phyloP scores from a whole-genome alignment of 768 basidiomycete species.

The Leucogyrophana mollusca region DNA sequence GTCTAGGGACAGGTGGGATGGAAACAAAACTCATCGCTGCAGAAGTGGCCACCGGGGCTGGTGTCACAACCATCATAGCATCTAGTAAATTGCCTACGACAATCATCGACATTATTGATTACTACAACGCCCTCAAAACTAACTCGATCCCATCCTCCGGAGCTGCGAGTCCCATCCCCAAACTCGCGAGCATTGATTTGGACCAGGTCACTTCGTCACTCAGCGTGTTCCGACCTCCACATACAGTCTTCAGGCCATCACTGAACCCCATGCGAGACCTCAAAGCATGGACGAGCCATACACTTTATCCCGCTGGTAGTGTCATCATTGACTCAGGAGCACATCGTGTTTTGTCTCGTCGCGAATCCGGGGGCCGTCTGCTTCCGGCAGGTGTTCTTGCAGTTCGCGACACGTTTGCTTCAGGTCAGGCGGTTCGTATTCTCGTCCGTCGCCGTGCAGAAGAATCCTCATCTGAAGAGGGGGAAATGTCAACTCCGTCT shows the following conservation, averaged over 20 bases:
- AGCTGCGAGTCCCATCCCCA: slow-evolving; percentile 23
- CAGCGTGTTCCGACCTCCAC: slow-evolving; percentile 57
- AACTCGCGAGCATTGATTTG: slow-evolving; percentile 20
- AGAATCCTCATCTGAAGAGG: slow-evolving; percentile 19
- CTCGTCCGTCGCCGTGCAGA: slow-evolving; percentile 48
- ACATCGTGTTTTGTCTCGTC: slow-evolving; percentile 76
- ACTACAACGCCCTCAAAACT: slow-evolving; percentile 49
- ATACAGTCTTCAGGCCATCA: slow-evolving; percentile 86
- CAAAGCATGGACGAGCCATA: slow-evolving; percentile 97
- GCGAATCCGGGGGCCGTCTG: slow-evolving; percentile 86
- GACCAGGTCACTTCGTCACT: slow-evolving; percentile 20
- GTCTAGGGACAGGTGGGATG: slow-evolving; percentile 97
- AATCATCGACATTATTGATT: slow-evolving; percentile 82
- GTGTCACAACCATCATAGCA: slow-evolving; percentile 88
- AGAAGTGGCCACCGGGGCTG: slow-evolving; percentile 94
- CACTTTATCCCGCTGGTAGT: slow-evolving; percentile 83
- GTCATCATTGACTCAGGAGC: slow-evolving; percentile 91
- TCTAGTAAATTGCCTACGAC: slow-evolving; percentile 76
- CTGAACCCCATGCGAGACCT: slow-evolving; percentile 74
- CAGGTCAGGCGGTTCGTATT: slow-evolving; percentile 91
- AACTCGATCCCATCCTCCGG: slow-evolving; percentile 34
- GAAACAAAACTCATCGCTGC: slow-evolving; percentile 99
- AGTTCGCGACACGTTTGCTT: slow-evolving; percentile 87
- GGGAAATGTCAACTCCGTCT: slow-evolving; percentile 39
- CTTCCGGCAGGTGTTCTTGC: slow-evolving; percentile 90